Conservation (phyloP, 495 filamentous ascomycete genomes). For the Lineolata rhizophorae region DNA sequence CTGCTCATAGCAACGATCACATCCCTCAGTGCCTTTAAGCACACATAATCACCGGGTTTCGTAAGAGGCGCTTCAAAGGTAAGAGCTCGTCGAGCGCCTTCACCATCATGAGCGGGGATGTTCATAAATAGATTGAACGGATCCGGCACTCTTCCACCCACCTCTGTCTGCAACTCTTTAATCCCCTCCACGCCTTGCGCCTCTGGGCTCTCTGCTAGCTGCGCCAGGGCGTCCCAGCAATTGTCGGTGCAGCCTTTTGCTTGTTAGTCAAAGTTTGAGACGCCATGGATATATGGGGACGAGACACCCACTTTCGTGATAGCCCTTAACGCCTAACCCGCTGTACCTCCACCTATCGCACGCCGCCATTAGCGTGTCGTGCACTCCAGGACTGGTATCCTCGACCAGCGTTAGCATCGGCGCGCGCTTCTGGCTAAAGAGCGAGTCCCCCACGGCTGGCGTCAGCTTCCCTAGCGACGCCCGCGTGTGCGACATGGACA, state of each 20-base stretch:
- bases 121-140: slow-evolving; percentile 22
- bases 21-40: slow-evolving; percentile 18
- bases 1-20: slow-evolving; percentile 22
- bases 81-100: slow-evolving; percentile 11
- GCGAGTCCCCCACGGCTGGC: slow-evolving; percentile 14
- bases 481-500: slow-evolving; percentile 18
- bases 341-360: slow-evolving; percentile 17
- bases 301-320: slow-evolving; percentile 15
- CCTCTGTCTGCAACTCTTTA: slow-evolving; percentile 15
- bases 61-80: slow-evolving; percentile 15
- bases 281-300: too few relatives aligned
- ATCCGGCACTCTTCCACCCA: slow-evolving; percentile 14
- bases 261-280: too few relatives aligned
- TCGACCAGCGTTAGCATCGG: slow-evolving; percentile 19
- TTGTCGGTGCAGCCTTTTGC: slow-evolving; percentile 21
- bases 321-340: slow-evolving; percentile 16
- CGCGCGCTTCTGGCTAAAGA: slow-evolving; percentile 17
- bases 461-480: slow-evolving; percentile 12
- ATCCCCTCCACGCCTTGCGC: slow-evolving; percentile 18
- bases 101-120: slow-evolving; percentile 15
- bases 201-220: slow-evolving; percentile 18
- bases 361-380: slow-evolving; percentile 20
- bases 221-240: slow-evolving; percentile 18
- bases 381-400: slow-evolving; percentile 17
- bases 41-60: slow-evolving; percentile 17